phyloP scores from a whole-genome alignment of 148 eudicot species.

The Rhododendron molle region DNA sequence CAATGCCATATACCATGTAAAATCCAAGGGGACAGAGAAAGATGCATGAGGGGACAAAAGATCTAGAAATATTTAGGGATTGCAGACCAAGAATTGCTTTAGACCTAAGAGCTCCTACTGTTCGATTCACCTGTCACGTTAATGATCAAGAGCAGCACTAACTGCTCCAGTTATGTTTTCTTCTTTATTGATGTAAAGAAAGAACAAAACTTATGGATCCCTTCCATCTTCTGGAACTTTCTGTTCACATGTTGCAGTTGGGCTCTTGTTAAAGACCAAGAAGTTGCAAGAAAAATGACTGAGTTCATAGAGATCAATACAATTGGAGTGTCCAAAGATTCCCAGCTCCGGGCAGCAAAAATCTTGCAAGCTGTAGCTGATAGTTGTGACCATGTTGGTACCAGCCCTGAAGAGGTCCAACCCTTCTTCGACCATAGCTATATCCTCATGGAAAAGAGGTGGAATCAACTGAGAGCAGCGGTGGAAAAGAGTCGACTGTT shows the following conservation, averaged over 20 bases:
- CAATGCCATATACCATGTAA: not conserved
- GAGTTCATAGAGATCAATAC: constrained; percentile 79
- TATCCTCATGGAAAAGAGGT: constrained; percentile 51
- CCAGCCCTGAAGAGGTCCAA: constrained; percentile 10
- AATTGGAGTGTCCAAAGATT: constrained; percentile 94
- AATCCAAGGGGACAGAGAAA: not conserved
- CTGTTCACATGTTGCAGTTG: constrained; percentile 43
- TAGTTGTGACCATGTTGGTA: constrained; percentile 28
- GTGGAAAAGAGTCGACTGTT: constrained; percentile 45
- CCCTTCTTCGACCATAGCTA: constrained; percentile 60
- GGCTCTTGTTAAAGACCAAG: constrained; percentile 84
- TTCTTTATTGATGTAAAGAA: not conserved
- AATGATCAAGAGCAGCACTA: not conserved
- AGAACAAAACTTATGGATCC: not conserved
- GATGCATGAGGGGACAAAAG: not conserved
- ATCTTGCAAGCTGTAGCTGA: constrained; percentile 69
- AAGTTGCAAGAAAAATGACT: constrained; percentile 79
- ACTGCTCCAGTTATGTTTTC: not conserved
- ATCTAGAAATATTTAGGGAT: not conserved
- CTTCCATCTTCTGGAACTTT: not conserved
- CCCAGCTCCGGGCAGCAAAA: constrained; percentile 89
- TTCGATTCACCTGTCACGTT: not conserved
- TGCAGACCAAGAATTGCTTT: not conserved
- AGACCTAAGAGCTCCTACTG: not conserved
- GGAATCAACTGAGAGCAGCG: constrained; percentile 69